Evolutionary conservation across 306 rosid species (phyloP), one percentile per base, ranked within the genome.

Genomic region (Acacia crassicarpa): DNA sequence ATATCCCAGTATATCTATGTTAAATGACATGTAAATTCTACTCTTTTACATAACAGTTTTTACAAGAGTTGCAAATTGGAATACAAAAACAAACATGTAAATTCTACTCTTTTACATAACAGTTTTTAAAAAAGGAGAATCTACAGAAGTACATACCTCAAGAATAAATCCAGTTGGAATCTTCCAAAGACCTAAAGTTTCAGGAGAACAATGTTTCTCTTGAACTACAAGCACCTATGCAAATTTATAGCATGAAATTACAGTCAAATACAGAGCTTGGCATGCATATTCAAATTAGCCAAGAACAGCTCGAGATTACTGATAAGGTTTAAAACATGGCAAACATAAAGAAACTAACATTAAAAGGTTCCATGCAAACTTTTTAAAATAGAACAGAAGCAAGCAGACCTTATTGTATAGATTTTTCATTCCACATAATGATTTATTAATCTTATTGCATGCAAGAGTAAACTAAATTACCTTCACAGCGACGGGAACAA

Each of bases 141-240:
- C 65, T 13, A 8, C 41, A 68, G 72, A 79, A 79, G 30, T 33
- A 48, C 40, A 41, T 86, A 95, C 99, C 99, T 93, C 97, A 33
- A 86, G 90, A 84, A 95, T 89, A 82, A 93, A 95, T 25, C 99
- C 99, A 20, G 99, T 95, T 49, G 99, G 99, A 54, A 95, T 93
- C 89, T 95, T 95, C 99, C 99, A 95, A 67, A 93, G 90, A 76
- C 92, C 94, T 67, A 53, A 77, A 27, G 73, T 84, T 41, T 86
- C 48, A 7, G 98, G 86, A 65, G 86, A 84, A 76, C 94, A 90
- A n/a, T 93, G 91, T 78, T 89, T 93, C 86, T 93, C 99, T 92
- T 95, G 98, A 38, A 95, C 99, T 4, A 93, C 99, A 80, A 95
- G 96, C 44, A 95, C 97, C 99, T 95, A 84, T 6, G 79, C 59